A percentile compares a stretch with the other conserved stretches of the same genome.
Conservation (phyloP, 495 filamentous ascomycete genomes). For the Aspergillus diversus region DNA sequence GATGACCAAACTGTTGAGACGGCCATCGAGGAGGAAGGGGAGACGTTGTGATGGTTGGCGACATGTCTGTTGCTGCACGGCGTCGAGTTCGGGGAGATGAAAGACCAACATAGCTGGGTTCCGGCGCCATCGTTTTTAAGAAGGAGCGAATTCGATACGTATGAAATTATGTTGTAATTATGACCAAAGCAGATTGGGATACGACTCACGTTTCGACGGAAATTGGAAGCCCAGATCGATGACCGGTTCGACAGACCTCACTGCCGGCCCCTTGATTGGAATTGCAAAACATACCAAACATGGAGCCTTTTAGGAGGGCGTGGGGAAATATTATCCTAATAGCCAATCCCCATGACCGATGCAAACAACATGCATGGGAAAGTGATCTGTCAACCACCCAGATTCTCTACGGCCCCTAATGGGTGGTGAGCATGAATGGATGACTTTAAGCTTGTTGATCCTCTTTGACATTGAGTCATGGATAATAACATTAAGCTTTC, state of each 20-base stretch:
- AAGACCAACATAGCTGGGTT: slow-evolving; percentile 62
- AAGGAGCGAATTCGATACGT: background rate
- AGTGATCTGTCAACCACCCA: background rate
- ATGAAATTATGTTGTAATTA: background rate
- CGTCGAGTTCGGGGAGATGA: slow-evolving; percentile 50
- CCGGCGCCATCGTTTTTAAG: slow-evolving; percentile 56
- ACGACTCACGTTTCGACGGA: background rate
- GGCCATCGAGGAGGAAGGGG: slow-evolving; percentile 48
- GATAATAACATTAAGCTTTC: background rate
- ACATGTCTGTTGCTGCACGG: slow-evolving; percentile 55
- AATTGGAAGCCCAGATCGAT: background rate
- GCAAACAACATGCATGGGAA: background rate
- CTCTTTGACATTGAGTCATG: background rate
- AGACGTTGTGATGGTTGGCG: slow-evolving; percentile 47
- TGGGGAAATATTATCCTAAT: background rate
- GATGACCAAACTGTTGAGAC: slow-evolving; percentile 52
- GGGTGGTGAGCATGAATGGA: background rate
- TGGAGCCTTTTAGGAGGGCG: background rate
- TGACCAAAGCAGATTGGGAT: background rate
- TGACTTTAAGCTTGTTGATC: background rate
- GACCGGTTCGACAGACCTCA: background rate
- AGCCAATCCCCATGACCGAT: background rate
- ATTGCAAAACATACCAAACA: slow-evolving; percentile 8
- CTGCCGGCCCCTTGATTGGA: slow-evolving; percentile 6
- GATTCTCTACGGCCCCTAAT: background rate